Percentiles rank a stretch among this genome's conserved stretches.
Evolutionary conservation across 2,329 filamentous ascomycete genomes (phyloP).

Genomic region (Penicillium janthinellum): DNA sequence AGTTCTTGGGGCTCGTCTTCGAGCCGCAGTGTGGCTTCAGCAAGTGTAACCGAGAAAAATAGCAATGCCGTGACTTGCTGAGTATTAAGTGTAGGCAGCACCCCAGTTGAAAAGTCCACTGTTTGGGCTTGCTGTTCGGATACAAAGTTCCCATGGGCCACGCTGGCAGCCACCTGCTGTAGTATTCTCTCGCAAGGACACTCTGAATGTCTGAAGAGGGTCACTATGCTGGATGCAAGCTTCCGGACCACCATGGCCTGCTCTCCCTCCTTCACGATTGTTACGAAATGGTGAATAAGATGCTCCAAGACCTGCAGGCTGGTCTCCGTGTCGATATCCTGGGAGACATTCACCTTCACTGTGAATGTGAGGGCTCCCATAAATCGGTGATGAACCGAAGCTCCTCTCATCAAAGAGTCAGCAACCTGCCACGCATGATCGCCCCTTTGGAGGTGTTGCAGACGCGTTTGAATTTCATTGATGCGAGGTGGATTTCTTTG

Average conservation of each 20-base stretch:
- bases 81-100: constrained; percentile 42
- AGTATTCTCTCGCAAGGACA: constrained; percentile 43
- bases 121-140: constrained; percentile 35
- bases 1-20: constrained; percentile 23
- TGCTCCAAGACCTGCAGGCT: constrained; percentile 41
- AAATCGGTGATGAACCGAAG: constrained; percentile 75
- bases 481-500: constrained; percentile 47
- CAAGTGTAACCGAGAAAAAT: constrained; percentile 44
- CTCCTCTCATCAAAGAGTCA: constrained; percentile 68
- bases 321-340: constrained; percentile 40
- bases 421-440: constrained; percentile 84
- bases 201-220: constrained; percentile 46
- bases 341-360: constrained; percentile 93
- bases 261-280: constrained; percentile 43
- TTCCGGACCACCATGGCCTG: constrained; percentile 49
- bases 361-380: constrained; percentile 92
- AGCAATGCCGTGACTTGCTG: constrained; percentile 39
- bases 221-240: constrained; percentile 46
- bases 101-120: constrained; percentile 32
- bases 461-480: constrained; percentile 66
- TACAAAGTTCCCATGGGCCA: constrained; percentile 42
- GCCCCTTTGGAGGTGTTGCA: constrained; percentile 78
- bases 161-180: constrained; percentile 40
- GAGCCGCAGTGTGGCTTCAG: constrained; percentile 40
- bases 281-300: constrained; percentile 47